Base-by-base conservation (phyloP, 768 basidiomycete species). In the Erythrobasidium yunnanense region DNA sequence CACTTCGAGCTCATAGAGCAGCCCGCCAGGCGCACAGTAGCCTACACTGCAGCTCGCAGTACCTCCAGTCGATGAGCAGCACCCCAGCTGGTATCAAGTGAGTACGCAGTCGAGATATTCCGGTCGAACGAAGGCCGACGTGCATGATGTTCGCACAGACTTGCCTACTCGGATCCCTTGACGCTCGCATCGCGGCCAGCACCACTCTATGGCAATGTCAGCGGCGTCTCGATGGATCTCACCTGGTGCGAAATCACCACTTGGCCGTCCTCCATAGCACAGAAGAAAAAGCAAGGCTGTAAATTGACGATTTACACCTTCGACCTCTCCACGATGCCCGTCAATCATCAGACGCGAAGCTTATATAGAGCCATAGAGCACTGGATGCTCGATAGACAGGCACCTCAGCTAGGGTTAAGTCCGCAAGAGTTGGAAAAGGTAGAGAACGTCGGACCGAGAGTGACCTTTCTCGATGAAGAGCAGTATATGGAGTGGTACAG, bases 191-290 rank as follows among this genome's bases (percentile, higher is more conserved):
- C n/a, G 15, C 2, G 60, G 18, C 47, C 60, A 13, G 33, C 49
- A 22, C 60, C 60, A 23, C 47, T 63, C 6, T 63, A 63, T 51
- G 60, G 60, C 49, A 63, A 63, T 47, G 38, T 63, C 17, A 23
- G 23, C 6, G 45, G 20, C 11, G 60, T 63, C 2, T 50, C 46
- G 8, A 29, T 25, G 13, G 13, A 25, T 20, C 32, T 38, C 4
- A 30, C 45, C 60, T 20, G 52, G 30, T 49, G 45, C 33, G 25
- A n/a, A 6, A 51, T 63, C 30, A 47, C 33, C 30, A 63, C 60
- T 25, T 63, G 33, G 22, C 60, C 60, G 15, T 51, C 60, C 47
- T 20, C 47, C 49, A 11, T 18, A 22, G 6, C 45, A 51, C n/a
- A 49, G 46, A n/a, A 22, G 47, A n/a, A 49, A 32, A 46, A 46